Evolutionary conservation across 73 alveolate genomes (phyloP), one percentile per base, ranked within the genome.

Genomic region (Paramecium primaurelia): DNA sequence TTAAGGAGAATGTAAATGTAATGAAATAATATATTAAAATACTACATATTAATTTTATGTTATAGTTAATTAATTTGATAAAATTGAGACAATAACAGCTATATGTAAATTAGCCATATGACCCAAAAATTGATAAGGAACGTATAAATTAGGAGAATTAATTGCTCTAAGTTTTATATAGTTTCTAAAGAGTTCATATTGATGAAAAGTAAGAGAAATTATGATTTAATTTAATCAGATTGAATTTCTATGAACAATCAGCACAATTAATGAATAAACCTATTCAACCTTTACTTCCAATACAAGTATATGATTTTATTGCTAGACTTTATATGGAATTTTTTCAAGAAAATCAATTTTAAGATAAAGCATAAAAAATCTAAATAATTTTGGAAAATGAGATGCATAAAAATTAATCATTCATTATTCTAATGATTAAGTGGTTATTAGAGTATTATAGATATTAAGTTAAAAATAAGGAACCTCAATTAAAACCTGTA

Each of bases 131-230:
- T 18, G 69, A 54, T 54, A 54, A 54, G n/a, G 32, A 54, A 54
- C 30, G 69, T 18, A 54, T 54, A 54, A 54, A 54, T 54, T 54
- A 54, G 69, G 32, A 54, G 47, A 64, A 14, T 32, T 64, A 64
- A 64, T 32, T 64, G 12, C 84, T 64, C 47, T n/a, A 64, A 34
- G 9, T 26, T 8, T 28, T 64, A 64, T 64, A 64, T 64, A 51
- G 84, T 32, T 64, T 32, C 84, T 34, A 64, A 28, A 64, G 84
- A 34, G 84, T 64, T 3, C 42, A 34, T 64, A 64, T 64, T 26
- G 84, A 64, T 64, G 84, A 64, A 34, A 64, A 64, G 84, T 64
- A 64, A 64, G 42, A 32, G 84, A 64, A 64, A 64, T 54, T 54
- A 54, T 54, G 69, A 54, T 54, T 54, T 64, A 64, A 32, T 32